phyloP scores from a whole-genome alignment of 2,329 filamentous ascomycete species.

The Xylaria sp. region DNA sequence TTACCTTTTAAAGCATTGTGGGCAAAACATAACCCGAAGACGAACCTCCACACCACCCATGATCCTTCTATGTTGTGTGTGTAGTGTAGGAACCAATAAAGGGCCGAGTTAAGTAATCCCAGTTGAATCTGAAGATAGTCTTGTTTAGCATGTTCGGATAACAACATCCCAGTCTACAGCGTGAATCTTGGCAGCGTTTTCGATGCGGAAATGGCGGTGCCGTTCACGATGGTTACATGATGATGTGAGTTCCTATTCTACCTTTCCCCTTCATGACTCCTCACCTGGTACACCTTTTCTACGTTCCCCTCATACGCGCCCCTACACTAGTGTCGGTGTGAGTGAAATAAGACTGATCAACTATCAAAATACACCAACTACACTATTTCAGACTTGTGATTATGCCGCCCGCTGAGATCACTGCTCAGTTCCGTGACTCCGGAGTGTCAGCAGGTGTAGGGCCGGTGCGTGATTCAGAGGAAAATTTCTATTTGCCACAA shows the following conservation, averaged over 20 bases:
- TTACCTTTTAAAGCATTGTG: slow-evolving; percentile 10
- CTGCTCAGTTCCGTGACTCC: neutral
- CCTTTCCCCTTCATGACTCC: neutral
- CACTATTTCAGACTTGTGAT: neutral
- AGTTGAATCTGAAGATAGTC: neutral
- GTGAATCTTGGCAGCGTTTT: slow-evolving; percentile 23
- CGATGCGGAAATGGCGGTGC: neutral
- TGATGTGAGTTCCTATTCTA: slow-evolving; percentile 28
- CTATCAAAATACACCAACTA: neutral
- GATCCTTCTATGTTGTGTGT: slow-evolving; percentile 1
- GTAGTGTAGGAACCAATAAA: slow-evolving; percentile 4
- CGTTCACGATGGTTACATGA: slow-evolving; percentile 31
- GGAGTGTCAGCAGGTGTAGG: neutral
- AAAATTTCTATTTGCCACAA: slow-evolving; percentile 24
- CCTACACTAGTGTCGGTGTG: neutral
- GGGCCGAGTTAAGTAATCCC: slow-evolving; percentile 8
- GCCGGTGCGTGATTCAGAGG: slow-evolving; percentile 3
- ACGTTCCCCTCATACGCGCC: neutral
- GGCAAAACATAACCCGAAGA: neutral
- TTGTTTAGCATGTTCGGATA: slow-evolving; percentile 11
- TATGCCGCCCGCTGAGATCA: neutral
- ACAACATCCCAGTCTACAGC: neutral
- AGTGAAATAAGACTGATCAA: neutral
- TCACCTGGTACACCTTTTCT: neutral
- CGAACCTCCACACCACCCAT: slow-evolving; percentile 28